Base-by-base conservation (phyloP, 2,329 filamentous ascomycete genomes). In the Geosmithia morbida region DNA sequence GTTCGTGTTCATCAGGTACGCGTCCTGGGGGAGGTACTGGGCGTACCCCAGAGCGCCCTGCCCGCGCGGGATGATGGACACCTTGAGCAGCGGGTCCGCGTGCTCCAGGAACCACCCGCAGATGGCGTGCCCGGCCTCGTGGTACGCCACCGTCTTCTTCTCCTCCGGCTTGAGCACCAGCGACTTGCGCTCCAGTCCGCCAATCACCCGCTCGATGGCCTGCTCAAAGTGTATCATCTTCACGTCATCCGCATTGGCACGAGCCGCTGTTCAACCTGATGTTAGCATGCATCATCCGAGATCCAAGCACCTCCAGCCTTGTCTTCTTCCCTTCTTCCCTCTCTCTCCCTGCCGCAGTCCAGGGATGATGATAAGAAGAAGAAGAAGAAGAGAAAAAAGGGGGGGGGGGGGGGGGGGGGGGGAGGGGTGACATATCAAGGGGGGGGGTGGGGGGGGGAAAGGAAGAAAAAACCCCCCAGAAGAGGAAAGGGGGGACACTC, bases 81-180 rank as follows among this genome's bases (percentile, higher is more conserved):
- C 92, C 70, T 98, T 98, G 50, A 98, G 82, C 3, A 98, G 79
- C 17, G 92, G 92, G 59, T 98, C 92, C n/a, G 92, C 92, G 63
- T 85, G 88, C 66, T 87, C 80, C 69, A 98, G 86, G 72, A 84
- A 98, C 92, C 92, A 98, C 49, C 92, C 92, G 63, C 92, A 98
- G 62, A 98, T 94, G 53, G 92, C 92, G 65, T 98, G 92, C 49
- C 92, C 92, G 33, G 92, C 92, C 70, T 98, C 92, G 67, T 98
- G 92, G 66, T 98, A 98, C 5, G 92, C 92, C 42, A 97, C 92
- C 14, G 87, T 94, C 61, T 79, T 85, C 77, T 97, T 97, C 71
- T 98, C 92, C 57, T 88, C 79, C 1, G 92, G 90, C 54, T 83
- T 87, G 48, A 98, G 81, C 37, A 98, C 90, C 41, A 97, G 72